Conservation (phyloP, 2,329 filamentous ascomycete species). For the Botryotinia globosa region DNA sequence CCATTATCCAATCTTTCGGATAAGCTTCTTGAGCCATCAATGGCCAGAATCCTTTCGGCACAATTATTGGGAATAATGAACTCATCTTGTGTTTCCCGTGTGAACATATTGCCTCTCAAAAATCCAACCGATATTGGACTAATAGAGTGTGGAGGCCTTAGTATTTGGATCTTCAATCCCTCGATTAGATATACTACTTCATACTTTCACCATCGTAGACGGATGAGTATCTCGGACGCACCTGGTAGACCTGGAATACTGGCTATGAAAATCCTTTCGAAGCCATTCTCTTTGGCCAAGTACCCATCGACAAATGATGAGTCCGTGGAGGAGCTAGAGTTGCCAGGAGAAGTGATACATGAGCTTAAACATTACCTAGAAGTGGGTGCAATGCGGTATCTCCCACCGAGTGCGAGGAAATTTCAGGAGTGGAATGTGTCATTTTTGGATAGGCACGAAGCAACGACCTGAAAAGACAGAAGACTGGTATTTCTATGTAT, state of each 20-base stretch:
- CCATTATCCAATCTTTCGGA: neutral
- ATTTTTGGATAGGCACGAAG: slow-evolving; percentile 57
- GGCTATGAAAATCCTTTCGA: slow-evolving; percentile 37
- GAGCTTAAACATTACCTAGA: slow-evolving; percentile 42
- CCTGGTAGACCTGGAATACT: slow-evolving; percentile 13
- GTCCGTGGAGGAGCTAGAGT: slow-evolving; percentile 53
- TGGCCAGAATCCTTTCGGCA: slow-evolving; percentile 25
- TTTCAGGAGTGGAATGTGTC: slow-evolving; percentile 69
- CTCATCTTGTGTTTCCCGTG: slow-evolving; percentile 18
- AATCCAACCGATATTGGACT: neutral
- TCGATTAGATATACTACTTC: slow-evolving; percentile 5
- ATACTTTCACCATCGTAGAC: neutral
- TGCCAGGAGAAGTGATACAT: slow-evolving; percentile 52
- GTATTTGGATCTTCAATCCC: slow-evolving; percentile 14
- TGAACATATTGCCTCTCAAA: slow-evolving; percentile 11
- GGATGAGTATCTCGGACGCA: neutral
- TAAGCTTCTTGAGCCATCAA: slow-evolving; percentile 18
- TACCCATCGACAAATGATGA: slow-evolving; percentile 25
- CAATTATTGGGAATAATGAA: slow-evolving; percentile 24
- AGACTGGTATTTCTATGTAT: neutral
- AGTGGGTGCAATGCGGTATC: slow-evolving; percentile 45
- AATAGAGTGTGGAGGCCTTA: neutral
- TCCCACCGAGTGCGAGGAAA: slow-evolving; percentile 54
- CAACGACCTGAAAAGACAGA: neutral
- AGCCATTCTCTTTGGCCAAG: slow-evolving; percentile 19